These are phyloP conservation scores for Datisca glomerata DNA, from an alignment of 306 rosid genomes.

Conservation along the genomic window DNA sequence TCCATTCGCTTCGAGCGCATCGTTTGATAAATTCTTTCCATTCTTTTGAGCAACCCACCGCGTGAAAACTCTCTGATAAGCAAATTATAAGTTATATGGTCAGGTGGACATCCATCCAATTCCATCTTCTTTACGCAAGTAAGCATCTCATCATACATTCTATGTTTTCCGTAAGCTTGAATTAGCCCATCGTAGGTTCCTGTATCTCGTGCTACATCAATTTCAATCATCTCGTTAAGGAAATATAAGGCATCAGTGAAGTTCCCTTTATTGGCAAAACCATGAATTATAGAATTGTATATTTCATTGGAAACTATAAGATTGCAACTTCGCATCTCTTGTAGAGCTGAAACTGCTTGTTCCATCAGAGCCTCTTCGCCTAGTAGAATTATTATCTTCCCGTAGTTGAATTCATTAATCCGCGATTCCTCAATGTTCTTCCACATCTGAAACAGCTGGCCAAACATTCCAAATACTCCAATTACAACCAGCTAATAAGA, in stretches of 20 bases:
- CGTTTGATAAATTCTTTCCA: constrained; percentile 42
- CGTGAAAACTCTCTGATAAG: constrained; percentile 50
- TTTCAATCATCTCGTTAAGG: constrained; percentile 46
- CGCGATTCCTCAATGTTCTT: constrained; percentile 43
- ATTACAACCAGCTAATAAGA: constrained; percentile 2
- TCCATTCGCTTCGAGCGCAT: constrained; percentile 49
- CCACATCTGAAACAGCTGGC: constrained; percentile 61
- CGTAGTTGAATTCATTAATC: constrained; percentile 40
- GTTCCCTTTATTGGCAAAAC: constrained; percentile 33
- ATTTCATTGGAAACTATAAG: constrained; percentile 31
- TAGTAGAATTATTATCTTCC: constrained; percentile 38
- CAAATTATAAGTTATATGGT: constrained; percentile 51
- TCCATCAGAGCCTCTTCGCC: constrained; percentile 42
- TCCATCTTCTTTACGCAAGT: constrained; percentile 51
- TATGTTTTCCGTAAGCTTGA: constrained; percentile 51
- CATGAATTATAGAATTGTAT: constrained; percentile 46
- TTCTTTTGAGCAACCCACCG: constrained; percentile 50
- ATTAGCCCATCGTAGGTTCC: constrained; percentile 57
- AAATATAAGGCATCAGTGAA: constrained; percentile 31
- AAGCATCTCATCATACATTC: constrained; percentile 63
- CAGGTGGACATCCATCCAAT: constrained; percentile 42
- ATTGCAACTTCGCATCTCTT: constrained; percentile 38
- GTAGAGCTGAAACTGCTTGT: constrained; percentile 32
- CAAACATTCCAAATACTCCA: constrained; percentile 15
- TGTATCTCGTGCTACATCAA: constrained; percentile 22